These are phyloP conservation scores for Paecilomyces variotii DNA, from an alignment of 2,329 filamentous ascomycete genomes.

Conservation along the genomic window DNA sequence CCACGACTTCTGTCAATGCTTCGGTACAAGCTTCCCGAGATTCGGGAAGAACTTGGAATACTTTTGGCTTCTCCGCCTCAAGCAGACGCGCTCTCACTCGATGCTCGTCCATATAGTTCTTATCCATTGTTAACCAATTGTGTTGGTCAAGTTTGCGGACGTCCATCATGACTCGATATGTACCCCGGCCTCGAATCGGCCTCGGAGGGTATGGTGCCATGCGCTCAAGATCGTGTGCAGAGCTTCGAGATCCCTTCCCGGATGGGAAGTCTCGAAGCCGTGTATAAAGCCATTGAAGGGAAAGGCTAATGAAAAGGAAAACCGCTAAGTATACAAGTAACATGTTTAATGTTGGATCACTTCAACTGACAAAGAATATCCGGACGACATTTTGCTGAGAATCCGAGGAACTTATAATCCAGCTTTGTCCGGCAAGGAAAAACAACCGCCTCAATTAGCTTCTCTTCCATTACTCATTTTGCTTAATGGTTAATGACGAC, in stretches of 20 bases:
- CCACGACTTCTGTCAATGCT: conserved; percentile 37
- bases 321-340: conserved; percentile 22
- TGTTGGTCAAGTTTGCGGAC: conserved; percentile 37
- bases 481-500: conserved; percentile 1
- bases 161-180: conserved; percentile 41
- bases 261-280: background rate
- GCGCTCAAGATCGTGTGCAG: conserved; percentile 20
- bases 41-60: conserved; percentile 39
- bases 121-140: conserved; percentile 45
- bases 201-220: conserved; percentile 30
- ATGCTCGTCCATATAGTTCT: conserved; percentile 39
- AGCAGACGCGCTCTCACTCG: conserved; percentile 35
- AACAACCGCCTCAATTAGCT: background rate
- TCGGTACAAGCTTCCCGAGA: conserved; percentile 41
- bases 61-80: conserved; percentile 27
- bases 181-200: conserved; percentile 30
- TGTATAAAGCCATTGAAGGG: conserved; percentile 18
- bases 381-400: background rate
- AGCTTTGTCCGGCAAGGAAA: background rate
- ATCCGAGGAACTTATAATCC: background rate
- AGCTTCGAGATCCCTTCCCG: conserved; percentile 3
- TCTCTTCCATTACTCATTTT: background rate
- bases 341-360: conserved; percentile 21
- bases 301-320: conserved; percentile 20
- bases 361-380: background rate